These are phyloP conservation scores for Parachaetomium inaequale DNA, from an alignment of 495 filamentous ascomycete genomes.

Conservation along the genomic window DNA sequence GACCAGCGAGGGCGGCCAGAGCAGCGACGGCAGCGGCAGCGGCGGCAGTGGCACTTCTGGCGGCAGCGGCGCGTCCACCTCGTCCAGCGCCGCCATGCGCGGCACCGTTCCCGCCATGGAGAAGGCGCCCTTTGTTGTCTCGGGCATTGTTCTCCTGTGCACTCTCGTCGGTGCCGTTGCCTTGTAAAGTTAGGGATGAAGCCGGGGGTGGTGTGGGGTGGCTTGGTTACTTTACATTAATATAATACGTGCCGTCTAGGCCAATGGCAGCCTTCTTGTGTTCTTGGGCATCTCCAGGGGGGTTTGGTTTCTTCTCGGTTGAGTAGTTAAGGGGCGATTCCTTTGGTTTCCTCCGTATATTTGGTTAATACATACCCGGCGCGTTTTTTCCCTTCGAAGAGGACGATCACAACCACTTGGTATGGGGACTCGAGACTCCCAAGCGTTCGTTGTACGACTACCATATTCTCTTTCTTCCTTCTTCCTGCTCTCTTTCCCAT, in stretches of 20 bases:
- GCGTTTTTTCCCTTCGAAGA: no score
- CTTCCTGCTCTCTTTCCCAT: no score
- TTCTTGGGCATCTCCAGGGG: background rate
- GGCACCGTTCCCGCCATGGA: slow-evolving; percentile 46
- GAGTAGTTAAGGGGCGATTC: background rate
- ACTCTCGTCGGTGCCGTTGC: slow-evolving; percentile 65
- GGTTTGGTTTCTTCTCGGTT: background rate
- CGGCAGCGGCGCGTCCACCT: slow-evolving; percentile 37
- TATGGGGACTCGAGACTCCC: no score
- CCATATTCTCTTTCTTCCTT: no score
- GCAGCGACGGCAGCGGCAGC: slow-evolving; percentile 52
- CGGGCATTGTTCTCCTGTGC: slow-evolving; percentile 54
- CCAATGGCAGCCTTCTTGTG: background rate
- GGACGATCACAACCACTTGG: no score
- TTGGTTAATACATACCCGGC: no score
- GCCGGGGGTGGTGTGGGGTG: background rate
- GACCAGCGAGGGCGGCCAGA: slow-evolving; percentile 33
- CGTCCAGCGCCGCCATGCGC: slow-evolving; percentile 35
- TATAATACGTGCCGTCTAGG: background rate
- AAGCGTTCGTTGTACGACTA: no score
- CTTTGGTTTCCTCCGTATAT: no score
- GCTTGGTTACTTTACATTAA: slow-evolving; percentile 4
- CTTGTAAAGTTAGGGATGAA: slow-evolving; percentile 38
- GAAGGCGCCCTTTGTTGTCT: slow-evolving; percentile 53
- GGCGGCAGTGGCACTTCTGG: slow-evolving; percentile 58